Evolutionary conservation across 2,329 filamentous ascomycete species (phyloP), one percentile per base, ranked within the genome.

Genomic region (Dichotomopilus funicola): DNA sequence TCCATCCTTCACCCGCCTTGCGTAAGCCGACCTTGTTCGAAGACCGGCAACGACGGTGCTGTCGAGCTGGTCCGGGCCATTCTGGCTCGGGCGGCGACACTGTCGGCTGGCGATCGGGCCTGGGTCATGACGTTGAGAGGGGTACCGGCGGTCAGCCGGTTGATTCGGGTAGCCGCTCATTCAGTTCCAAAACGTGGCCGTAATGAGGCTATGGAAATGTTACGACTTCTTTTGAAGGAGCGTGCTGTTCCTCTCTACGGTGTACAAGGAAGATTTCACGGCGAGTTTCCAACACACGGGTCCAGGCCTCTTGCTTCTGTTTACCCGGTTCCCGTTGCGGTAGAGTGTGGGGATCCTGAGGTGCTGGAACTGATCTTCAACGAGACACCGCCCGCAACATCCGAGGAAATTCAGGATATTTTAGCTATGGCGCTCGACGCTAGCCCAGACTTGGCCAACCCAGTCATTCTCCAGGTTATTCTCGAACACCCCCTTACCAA

Each of bases 341-440:
- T 54, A 11, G 11, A 38, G 1, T 9, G 33, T 5, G 52, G 19
- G 10, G 33, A 27, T 5, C 34, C 40, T 11, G 52, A 44, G 12
- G 6, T 50, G 19, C 47, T 54, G 3, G 27, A 46, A 37, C 7
- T 54, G 9, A 46, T 50, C 0, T 40, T 54, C 53, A 40, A n/a
- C 19, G 11, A 45, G 5, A 46, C 46, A 2, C 5, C 46, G 1
- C 12, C 53, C 3, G 46, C 53, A 19, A 6, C 6, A 35, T 35
- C 11, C 4, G 46, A 44, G 6, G 31, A 19, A 5, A 31, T 35
- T 9, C 35, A 19, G 3, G 53, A 54, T 19, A 19, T 49, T 27
- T 19, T 54, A 19, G 19, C 34, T 36, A 54, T 54, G 52, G 45
- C 52, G 5, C 52, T 54, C 12, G 52, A 54, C 35, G 12, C 12